These are phyloP conservation scores for Sporothrix dimorphospora DNA, from an alignment of 2,329 filamentous ascomycete genomes.

Conservation along the genomic window DNA sequence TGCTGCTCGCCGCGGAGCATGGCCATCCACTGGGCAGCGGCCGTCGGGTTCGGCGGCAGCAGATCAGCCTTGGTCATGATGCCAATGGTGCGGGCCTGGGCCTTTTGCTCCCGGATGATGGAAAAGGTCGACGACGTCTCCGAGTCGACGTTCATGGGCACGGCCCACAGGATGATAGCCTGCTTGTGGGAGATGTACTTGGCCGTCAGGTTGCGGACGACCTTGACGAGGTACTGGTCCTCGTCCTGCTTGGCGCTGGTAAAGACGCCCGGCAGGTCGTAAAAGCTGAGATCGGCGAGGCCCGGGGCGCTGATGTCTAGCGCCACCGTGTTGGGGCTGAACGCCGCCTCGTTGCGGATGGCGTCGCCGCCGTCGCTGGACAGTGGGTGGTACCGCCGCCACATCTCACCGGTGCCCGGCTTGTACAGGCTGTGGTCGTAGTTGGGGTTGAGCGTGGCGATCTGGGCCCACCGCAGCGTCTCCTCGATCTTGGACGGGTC, in stretches of 20 bases:
- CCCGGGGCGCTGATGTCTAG: slow-evolving; percentile 73
- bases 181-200: slow-evolving; percentile 70
- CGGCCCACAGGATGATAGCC: slow-evolving; percentile 75
- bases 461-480: slow-evolving; percentile 72
- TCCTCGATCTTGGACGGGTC: slow-evolving; percentile 67
- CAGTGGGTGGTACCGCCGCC: slow-evolving; percentile 26
- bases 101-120: slow-evolving; percentile 61
- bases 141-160: slow-evolving; percentile 77
- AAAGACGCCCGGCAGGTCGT: slow-evolving; percentile 83
- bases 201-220: slow-evolving; percentile 71
- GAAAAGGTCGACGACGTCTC: slow-evolving; percentile 73
- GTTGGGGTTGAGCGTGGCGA: slow-evolving; percentile 73
- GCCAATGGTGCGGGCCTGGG: slow-evolving; percentile 65
- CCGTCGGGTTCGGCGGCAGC: slow-evolving; percentile 56
- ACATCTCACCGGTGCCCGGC: slow-evolving; percentile 44
- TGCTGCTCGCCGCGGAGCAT: slow-evolving; percentile 68
- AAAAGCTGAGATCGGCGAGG: slow-evolving; percentile 77
- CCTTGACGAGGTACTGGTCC: slow-evolving; percentile 69
- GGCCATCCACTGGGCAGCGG: slow-evolving; percentile 58
- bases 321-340: slow-evolving; percentile 80
- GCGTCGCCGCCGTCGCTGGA: slow-evolving; percentile 39
- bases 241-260: slow-evolving; percentile 65
- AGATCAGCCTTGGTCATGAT: slow-evolving; percentile 87
- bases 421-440: slow-evolving; percentile 57
- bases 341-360: slow-evolving; percentile 60